Percentiles rank a stretch among this genome's conserved stretches.
Evolutionary conservation across 345 rosid species (phyloP).

Genomic region (Eucalyptus regnans): DNA sequence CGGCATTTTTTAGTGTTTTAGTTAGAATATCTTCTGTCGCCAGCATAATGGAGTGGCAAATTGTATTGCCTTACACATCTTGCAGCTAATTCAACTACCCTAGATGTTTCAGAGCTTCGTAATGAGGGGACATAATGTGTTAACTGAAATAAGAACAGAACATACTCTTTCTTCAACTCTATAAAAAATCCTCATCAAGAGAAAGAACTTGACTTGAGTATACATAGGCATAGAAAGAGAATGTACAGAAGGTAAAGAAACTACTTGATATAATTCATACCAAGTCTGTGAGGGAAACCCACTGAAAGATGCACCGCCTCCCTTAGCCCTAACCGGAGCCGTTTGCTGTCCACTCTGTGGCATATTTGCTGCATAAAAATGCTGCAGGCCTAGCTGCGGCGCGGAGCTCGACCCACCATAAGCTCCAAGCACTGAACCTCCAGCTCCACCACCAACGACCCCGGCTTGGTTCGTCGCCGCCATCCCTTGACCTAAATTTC

Average conservation of each 20-base stretch:
- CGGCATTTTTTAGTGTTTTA: neutral
- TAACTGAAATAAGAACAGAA: neutral
- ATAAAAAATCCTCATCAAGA: neutral
- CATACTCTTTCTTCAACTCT: neutral
- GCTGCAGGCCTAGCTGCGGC: neutral
- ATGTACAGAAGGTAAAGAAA: neutral
- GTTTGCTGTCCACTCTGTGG: conserved; percentile 13
- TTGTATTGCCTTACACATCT: neutral
- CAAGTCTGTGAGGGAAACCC: conserved; percentile 29
- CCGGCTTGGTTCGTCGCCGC: neutral
- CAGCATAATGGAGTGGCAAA: neutral
- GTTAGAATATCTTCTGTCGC: neutral
- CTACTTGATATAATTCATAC: conserved; percentile 18
- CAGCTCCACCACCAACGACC: conserved; percentile 17
- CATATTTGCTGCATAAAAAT: conserved; percentile 8
- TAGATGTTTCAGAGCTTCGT: neutral
- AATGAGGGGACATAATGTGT: neutral
- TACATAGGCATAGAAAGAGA: neutral
- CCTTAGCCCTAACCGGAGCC: conserved; percentile 17
- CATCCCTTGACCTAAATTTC: conserved; percentile 16
- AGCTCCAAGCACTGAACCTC: conserved; percentile 17
- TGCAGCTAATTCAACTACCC: neutral
- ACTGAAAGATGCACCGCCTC: conserved; percentile 12
- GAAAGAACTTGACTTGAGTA: neutral
- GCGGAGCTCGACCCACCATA: conserved; percentile 46